Evolutionary conservation across 1,284 basidiomycete species (phyloP), one percentile per base, ranked within the genome.

Genomic region (Cryptococcus hybrid): DNA sequence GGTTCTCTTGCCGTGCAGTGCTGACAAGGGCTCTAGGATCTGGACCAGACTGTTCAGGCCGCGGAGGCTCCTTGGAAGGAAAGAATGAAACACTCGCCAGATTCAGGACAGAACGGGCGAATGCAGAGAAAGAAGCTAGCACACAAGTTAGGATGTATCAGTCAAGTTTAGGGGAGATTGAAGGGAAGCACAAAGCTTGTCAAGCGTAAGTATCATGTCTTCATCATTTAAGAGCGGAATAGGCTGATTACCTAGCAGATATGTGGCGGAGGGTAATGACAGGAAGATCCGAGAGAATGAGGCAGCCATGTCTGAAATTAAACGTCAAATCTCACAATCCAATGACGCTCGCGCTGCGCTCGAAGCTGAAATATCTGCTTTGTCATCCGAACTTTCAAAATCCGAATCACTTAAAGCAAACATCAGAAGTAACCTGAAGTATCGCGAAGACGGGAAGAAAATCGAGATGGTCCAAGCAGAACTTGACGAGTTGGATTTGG

Each of bases 351-450:
- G 72, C 9, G 81, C 84, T 44, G 80, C 83, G n/a, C 82, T 84
- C 48, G 85, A 88, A 65, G 71, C 70, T 3, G 81, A 84, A 47
- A 84, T 91, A 56, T 38, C 63, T 5, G 47, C 54, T 2, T 59
- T 81, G 2, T 62, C 71, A 7, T 78, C 80, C 44, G 82, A 87
- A 51, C 77, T 88, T 6, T 80, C 70, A 1, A 61, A 88, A 64
- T 84, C 88, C 53, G 86, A 85, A 51, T 84, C 86, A 43, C 84
- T 84, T 12, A 77, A 86, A 51, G 83, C 84, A 15, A 94, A 90
- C 73, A 81, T 97, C 62, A 85, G 87, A 59, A 89, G 92, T 73
- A 99, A 98, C 72, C 80, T 94, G 47, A 86, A 89, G 7, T 85
- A 90, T 60, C 83, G 92, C 52, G 84, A 84, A 67, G 81, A 92